These are phyloP conservation scores for Sugiyamaella castrensis DNA, from an alignment of 1,139 yeast species.

Conservation along the genomic window DNA sequence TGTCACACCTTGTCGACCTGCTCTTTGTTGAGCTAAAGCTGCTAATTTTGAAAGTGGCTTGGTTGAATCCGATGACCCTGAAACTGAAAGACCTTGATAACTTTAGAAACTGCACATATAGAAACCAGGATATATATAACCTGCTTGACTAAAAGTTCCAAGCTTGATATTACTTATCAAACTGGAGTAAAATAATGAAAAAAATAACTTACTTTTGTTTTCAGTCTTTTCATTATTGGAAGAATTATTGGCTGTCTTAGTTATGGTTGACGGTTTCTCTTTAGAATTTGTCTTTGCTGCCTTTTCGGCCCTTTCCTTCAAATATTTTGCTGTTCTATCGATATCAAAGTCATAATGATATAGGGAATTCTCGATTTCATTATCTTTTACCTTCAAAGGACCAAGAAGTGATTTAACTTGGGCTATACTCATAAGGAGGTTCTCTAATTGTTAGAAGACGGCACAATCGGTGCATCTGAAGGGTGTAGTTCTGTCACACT, in stretches of 20 bases:
- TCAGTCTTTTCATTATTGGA: slow-evolving; percentile 1
- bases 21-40: slow-evolving; percentile 45
- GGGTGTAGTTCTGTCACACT: no score
- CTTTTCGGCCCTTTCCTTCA: slow-evolving; percentile 42
- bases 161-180: no score
- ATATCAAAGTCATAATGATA: slow-evolving; percentile 60
- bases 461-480: no score
- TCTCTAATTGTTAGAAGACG: slow-evolving; percentile 14
- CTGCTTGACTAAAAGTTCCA: neutral
- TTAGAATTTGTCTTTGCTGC: slow-evolving; percentile 17
- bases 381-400: slow-evolving; percentile 49
- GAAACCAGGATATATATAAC: neutral
- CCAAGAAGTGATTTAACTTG: slow-evolving; percentile 49
- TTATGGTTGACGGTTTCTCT: slow-evolving; percentile 11
- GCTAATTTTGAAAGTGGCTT: slow-evolving; percentile 43
- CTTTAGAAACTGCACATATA: slow-evolving; percentile 14
- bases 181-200: neutral
- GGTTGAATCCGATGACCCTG: slow-evolving; percentile 8
- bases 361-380: slow-evolving; percentile 56
- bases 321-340: slow-evolving; percentile 51
- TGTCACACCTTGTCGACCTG: neutral
- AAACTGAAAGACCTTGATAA: slow-evolving; percentile 18
- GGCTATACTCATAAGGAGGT: slow-evolving; percentile 31
- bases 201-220: slow-evolving; percentile 19
- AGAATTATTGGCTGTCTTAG: neutral